phyloP scores from a whole-genome alignment of 2,329 filamentous ascomycete genomes.

The Pseudodiploospora longispora region DNA sequence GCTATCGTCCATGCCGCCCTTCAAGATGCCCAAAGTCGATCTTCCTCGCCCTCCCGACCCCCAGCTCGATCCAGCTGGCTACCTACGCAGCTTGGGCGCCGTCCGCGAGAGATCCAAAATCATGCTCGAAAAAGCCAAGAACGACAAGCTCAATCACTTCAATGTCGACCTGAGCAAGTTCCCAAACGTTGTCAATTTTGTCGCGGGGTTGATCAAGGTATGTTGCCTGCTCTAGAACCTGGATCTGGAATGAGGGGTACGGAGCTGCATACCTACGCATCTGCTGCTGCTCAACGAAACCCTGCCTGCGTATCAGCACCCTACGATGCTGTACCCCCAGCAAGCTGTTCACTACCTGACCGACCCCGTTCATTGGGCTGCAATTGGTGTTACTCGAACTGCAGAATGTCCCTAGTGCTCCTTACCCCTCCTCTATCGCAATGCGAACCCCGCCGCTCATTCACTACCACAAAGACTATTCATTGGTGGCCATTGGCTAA shows the following conservation, averaged over 20 bases:
- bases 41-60: conserved; percentile 83
- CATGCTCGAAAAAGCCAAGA: conserved; percentile 67
- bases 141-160: conserved; percentile 75
- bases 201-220: conserved; percentile 93
- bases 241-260: too few species aligned
- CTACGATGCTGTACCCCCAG: too few species aligned
- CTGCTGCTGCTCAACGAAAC: neutral
- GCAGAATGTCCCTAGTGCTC: too few species aligned
- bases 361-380: too few species aligned
- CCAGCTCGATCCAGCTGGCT: conserved; percentile 77
- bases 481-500: neutral
- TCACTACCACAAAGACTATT: neutral
- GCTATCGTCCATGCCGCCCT: conserved; percentile 43
- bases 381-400: too few species aligned
- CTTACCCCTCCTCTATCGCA: too few species aligned
- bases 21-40: conserved; percentile 63
- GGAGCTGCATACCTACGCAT: neutral
- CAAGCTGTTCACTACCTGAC: too few species aligned
- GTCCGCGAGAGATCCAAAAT: conserved; percentile 73
- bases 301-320: too few species aligned
- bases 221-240: conserved; percentile 13
- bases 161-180: conserved; percentile 83
- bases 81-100: conserved; percentile 81
- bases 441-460: neutral
- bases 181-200: conserved; percentile 72